Conservation (phyloP, 2,329 filamentous ascomycete genomes). For the Xylaria sp. region DNA sequence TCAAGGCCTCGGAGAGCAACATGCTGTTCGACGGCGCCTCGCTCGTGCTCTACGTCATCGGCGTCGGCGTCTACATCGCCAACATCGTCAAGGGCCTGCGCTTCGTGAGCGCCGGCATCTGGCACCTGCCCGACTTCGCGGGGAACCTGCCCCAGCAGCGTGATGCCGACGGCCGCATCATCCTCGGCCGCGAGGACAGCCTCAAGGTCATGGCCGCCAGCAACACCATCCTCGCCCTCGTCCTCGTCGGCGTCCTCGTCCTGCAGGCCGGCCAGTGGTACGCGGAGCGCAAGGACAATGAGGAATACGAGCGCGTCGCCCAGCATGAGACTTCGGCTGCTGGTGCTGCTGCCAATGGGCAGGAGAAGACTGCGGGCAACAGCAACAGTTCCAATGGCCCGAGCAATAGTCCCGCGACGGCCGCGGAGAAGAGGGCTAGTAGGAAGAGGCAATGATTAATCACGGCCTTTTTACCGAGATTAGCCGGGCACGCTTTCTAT, state of each 20-base stretch:
- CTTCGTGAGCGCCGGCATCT: conserved; percentile 79
- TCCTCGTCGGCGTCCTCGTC: conserved; percentile 90
- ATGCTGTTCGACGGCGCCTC: conserved; percentile 92
- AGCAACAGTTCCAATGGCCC: neutral
- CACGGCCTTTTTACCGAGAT: neutral
- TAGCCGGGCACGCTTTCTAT: conserved; percentile 1
- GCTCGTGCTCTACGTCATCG: conserved; percentile 84
- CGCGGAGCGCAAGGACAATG: conserved; percentile 90
- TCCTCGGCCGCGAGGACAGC: conserved; percentile 86
- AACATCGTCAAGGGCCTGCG: conserved; percentile 97
- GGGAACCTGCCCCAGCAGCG: conserved; percentile 36
- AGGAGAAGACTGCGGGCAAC: conserved; percentile 44
- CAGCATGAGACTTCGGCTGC: conserved; percentile 49
- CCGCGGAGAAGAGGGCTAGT: conserved; percentile 46
- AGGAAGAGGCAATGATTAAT: conserved; percentile 46
- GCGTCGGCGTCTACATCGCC: conserved; percentile 90
- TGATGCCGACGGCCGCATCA: conserved; percentile 65
- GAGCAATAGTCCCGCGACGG: conserved; percentile 32
- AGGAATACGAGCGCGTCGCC: conserved; percentile 77
- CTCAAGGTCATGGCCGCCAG: conserved; percentile 91
- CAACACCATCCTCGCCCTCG: conserved; percentile 94
- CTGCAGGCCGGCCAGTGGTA: conserved; percentile 99
- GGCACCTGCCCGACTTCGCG: conserved; percentile 53
- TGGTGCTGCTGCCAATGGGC: conserved; percentile 39
- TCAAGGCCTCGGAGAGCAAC: conserved; percentile 92